Evolutionary conservation across 2,329 filamentous ascomycete species (phyloP).

Genomic region (Aotearoamyces nothofagi): DNA sequence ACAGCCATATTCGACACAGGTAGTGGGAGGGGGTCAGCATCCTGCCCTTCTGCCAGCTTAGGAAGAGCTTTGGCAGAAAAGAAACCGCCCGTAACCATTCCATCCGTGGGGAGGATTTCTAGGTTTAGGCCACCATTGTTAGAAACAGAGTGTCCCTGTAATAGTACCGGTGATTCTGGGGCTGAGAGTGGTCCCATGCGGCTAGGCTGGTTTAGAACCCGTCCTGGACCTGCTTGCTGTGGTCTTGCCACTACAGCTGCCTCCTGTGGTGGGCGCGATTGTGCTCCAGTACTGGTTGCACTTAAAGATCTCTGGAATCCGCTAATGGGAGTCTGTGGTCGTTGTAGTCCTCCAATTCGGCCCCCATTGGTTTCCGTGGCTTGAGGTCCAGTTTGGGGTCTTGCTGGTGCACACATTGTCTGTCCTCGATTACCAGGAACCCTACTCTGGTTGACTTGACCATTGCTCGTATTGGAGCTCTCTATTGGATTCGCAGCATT

Average conservation of each 20-base stretch:
- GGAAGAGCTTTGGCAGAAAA: slow-evolving; percentile 53
- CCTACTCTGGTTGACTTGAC: too few relatives aligned
- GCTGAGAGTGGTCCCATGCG: slow-evolving; percentile 13
- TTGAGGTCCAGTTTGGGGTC: slow-evolving; percentile 9
- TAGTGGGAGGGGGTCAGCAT: slow-evolving; percentile 19
- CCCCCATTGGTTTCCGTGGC: slow-evolving; percentile 5
- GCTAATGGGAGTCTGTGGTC: slow-evolving; percentile 18
- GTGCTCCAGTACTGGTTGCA: slow-evolving; percentile 7
- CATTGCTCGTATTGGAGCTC: too few relatives aligned
- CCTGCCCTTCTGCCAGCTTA: slow-evolving; percentile 1
- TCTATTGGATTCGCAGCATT: slow-evolving; percentile 2
- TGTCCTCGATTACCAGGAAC: slow-evolving; percentile 10
- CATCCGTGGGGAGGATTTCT: neutral
- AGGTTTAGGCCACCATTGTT: neutral
- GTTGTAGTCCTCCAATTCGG: slow-evolving; percentile 4
- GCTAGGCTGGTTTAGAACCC: slow-evolving; percentile 18
- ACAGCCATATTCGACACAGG: slow-evolving; percentile 31
- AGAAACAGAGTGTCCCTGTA: slow-evolving; percentile 4
- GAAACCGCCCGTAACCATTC: slow-evolving; percentile 31
- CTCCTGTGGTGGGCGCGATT: slow-evolving; percentile 7
- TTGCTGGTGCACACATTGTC: slow-evolving; percentile 14
- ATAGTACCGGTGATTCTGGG: slow-evolving; percentile 12
- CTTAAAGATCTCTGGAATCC: slow-evolving; percentile 14
- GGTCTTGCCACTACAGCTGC: neutral
- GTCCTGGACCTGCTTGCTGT: slow-evolving; percentile 6